Evolutionary conservation across 179 eudicot species (phyloP), one percentile per base, ranked within the genome.

Genomic region (Carnegiea gigantea): DNA sequence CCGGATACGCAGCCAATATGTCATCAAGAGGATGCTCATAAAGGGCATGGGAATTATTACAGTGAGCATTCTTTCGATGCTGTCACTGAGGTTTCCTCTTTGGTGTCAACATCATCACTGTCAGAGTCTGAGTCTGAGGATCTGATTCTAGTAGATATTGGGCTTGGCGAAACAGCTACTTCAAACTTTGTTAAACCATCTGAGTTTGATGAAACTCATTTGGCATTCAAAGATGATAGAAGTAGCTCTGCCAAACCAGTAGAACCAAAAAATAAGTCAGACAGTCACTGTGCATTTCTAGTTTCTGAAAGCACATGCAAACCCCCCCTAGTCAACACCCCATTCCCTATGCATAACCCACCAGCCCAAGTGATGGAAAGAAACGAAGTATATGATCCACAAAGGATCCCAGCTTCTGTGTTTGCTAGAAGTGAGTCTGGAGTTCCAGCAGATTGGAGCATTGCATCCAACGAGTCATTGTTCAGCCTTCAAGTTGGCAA

Each of bases 401-500:
- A 79, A 11, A 84, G 93, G 73, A 88, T 89, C 59, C 87, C 92
- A 3, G 4, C 86, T 53, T 86, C 88, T 70, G 76, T 86, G 10
- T 86, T 89, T 54, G 78, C 24, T 8, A 76, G 82, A 28, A 64
- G 33, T 51, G 82, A 78, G 68, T 74, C 87, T 17, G 54, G 65
- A 2, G 33, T 83, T 23, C 85, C 87, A 54, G 74, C 43, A 26
- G 91, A 88, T 0, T 88, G 92, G 92, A 90, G 92, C 72, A 76
- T 43, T 64, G 81, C 80, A 73, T 91, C 94, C 7, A 85, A 79
- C 21, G 94, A 90, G 18, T 91, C 92, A 2, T 78, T 91, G 77
- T 90, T 91, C 84, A 91, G 94, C 83, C 81, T 91, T 83, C 85
- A 73, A 1, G 73, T 86, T 38, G 91, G 88, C 68, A 86, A 83